These are phyloP conservation scores for Mimosa pudica DNA, from an alignment of 306 rosid species.

Conservation along the genomic window DNA sequence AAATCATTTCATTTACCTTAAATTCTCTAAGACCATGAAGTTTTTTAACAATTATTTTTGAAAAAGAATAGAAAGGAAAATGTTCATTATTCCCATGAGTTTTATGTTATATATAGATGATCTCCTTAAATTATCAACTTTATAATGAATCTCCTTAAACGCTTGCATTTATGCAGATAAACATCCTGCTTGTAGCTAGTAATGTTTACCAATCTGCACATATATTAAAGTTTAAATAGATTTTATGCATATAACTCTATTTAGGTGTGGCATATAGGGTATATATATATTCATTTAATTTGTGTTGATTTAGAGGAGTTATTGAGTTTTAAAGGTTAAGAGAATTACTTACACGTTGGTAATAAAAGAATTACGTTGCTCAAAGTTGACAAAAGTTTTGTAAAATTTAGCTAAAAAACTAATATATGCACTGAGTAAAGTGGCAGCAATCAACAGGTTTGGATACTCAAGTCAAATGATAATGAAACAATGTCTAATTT, in stretches of 20 bases:
- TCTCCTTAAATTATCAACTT: background rate
- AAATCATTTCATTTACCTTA: background rate
- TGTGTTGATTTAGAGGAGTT: background rate
- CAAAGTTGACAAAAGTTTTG: background rate
- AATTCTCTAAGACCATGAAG: background rate
- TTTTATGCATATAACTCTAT: too few species aligned
- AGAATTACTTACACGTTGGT: too few species aligned
- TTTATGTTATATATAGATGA: too few species aligned
- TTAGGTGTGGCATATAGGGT: too few species aligned
- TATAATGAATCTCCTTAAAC: background rate
- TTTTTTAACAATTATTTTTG: too few species aligned
- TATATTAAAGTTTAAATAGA: background rate
- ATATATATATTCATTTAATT: too few species aligned
- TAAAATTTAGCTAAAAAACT: too few species aligned
- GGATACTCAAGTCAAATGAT: background rate
- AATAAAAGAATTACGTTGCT: too few species aligned
- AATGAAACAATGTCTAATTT: background rate
- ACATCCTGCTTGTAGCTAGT: too few species aligned
- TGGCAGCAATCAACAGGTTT: background rate
- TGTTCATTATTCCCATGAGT: too few species aligned
- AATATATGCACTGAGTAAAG: background rate
- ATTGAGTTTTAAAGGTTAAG: too few species aligned
- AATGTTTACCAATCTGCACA: background rate
- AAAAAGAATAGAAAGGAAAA: background rate
- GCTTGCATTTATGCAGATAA: background rate